Conservation (phyloP, 208 protist species). For the Leptomonas seymouri region DNA sequence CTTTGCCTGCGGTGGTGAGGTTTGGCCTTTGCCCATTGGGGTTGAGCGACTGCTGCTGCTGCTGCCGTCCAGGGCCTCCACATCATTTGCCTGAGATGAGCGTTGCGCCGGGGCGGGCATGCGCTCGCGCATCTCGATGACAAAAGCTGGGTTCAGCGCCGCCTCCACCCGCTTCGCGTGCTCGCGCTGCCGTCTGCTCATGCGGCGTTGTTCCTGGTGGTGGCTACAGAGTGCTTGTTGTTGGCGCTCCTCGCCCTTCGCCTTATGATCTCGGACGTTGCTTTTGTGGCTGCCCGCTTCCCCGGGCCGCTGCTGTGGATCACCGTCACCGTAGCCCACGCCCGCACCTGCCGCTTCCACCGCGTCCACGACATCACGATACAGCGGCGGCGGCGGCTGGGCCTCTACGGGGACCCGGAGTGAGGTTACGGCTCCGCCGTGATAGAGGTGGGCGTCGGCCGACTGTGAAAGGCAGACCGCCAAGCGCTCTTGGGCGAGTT, state of each 20-base stretch:
- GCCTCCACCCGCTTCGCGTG: constrained; percentile 11
- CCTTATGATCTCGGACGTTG: no score
- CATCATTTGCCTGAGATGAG: neutral
- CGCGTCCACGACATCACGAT: constrained; percentile 16
- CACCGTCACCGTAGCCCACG: neutral
- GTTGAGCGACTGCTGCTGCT: neutral
- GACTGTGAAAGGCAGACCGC: neutral
- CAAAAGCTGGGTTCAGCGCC: constrained; percentile 14
- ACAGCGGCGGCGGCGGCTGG: constrained; percentile 6
- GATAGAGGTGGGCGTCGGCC: constrained; percentile 2
- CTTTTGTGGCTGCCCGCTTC: no score
- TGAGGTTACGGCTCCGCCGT: constrained; percentile 16
- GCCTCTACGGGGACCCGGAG: neutral
- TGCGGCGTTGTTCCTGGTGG: neutral
- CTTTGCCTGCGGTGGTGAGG: neutral
- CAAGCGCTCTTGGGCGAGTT: constrained; percentile 19
- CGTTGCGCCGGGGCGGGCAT: neutral
- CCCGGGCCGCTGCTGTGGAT: no score
- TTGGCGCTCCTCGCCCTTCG: neutral
- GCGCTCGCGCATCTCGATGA: constrained; percentile 6
- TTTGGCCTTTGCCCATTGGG: neutral
- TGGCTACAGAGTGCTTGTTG: no score
- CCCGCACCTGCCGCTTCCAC: neutral
- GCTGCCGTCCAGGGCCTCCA: neutral
- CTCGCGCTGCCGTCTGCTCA: constrained; percentile 14